Evolutionary conservation across 768 basidiomycete genomes (phyloP).

Genomic region (Pleurotus sapidus): DNA sequence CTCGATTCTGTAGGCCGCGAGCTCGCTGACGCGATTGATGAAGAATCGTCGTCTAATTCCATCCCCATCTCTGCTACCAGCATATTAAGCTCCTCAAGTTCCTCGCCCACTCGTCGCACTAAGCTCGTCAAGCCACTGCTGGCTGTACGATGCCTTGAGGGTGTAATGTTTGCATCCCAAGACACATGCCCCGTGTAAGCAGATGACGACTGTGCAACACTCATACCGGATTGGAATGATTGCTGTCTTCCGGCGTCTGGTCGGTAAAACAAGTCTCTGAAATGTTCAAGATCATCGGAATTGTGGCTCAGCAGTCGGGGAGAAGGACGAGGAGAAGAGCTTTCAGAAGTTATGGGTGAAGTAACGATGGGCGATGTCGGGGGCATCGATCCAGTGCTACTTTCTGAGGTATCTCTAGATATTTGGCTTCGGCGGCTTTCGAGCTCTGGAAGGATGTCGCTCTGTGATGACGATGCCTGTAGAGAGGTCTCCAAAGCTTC

Average conservation of each 20-base stretch:
- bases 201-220: slow-evolving; percentile 22
- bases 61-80: slow-evolving; percentile 24
- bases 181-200: slow-evolving; percentile 24
- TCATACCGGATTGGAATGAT: slow-evolving; percentile 11
- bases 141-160: slow-evolving; percentile 30
- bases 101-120: slow-evolving; percentile 48
- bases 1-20: slow-evolving; percentile 14
- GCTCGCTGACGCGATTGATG: slow-evolving; percentile 23
- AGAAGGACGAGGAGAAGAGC: slow-evolving; percentile 37
- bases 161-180: slow-evolving; percentile 27
- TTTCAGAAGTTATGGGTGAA: slow-evolving; percentile 20
- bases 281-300: slow-evolving; percentile 66
- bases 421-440: neutral
- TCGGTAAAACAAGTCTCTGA: slow-evolving; percentile 71
- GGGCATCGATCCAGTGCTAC: slow-evolving; percentile 9
- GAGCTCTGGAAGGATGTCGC: slow-evolving; percentile 9
- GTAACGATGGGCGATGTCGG: slow-evolving; percentile 9
- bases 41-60: slow-evolving; percentile 26
- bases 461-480: neutral
- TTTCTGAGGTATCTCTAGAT: slow-evolving; percentile 7
- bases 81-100: slow-evolving; percentile 38
- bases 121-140: slow-evolving; percentile 44
- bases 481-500: neutral
- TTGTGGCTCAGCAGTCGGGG: slow-evolving; percentile 56
- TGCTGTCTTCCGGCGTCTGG: slow-evolving; percentile 30